Base-by-base conservation (phyloP, 2,329 filamentous ascomycete species). In the Cladophialophora psammophila region DNA sequence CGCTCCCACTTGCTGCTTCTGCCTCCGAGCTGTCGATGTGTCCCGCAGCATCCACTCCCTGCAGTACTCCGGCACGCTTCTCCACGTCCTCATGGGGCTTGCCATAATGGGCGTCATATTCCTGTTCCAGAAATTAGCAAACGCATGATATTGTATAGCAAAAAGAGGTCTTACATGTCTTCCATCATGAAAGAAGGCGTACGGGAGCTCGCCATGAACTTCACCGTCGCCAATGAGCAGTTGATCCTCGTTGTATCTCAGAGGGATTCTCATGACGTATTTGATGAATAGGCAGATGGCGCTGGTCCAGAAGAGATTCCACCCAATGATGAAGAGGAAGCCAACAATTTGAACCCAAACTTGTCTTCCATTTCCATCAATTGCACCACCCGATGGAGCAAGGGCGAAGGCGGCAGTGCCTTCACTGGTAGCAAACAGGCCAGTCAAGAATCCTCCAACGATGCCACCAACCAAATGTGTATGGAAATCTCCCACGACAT, bases 401-500 rank as follows among this genome's bases (percentile, higher is more conserved):
- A 81, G 67, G 20, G 78, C 82, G 67, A 85, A 85, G 0, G 82
- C 81, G 0, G 79, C 79, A 60, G 77, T 81, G 15, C 83, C 83
- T 58, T 83, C 80, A 73, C 89, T 84, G 32, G 87, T 87, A 86
- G 87, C 89, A 2, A 87, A 87, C 2, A 90, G 73, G 65, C 87
- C 87, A 75, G 88, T 86, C 55, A 89, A 80, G 63, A 87, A 78
- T 78, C 89, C 87, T 36, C 83, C 80, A 2, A 81, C 81, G 72
- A 88, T 15, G 13, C 81, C 82, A 12, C 81, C 82, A 2, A 85
- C 79, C 72, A 80, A 78, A 73, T 85, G 82, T 0, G 82, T 85
- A 73, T 85, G 80, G 61, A 81, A 79, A 42, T 82, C 78, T 66
- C 82, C 84, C 50, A 86, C 80, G 9, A 83, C 79, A 72, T 88